Evolutionary conservation across 345 rosid genomes (phyloP).

Genomic region (Physaria fendleri): DNA sequence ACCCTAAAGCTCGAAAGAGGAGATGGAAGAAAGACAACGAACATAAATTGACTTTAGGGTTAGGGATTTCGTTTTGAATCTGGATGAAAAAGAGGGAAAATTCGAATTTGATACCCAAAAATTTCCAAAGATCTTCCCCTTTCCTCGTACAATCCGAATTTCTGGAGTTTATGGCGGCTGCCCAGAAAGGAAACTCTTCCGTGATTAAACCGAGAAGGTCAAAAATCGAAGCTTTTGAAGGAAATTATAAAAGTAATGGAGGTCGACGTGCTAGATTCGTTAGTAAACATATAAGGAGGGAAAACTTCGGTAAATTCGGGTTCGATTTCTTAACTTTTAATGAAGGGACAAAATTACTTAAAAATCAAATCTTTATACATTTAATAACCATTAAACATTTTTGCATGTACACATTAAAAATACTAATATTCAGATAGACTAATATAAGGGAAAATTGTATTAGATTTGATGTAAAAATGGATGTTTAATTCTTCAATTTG

Average conservation of each 20-base stretch:
- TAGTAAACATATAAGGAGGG: constrained; percentile 21
- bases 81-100: neutral
- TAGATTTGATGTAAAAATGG: too few species aligned
- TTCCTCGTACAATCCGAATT: constrained; percentile 8
- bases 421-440: too few species aligned
- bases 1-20: neutral
- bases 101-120: neutral
- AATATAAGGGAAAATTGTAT: too few species aligned
- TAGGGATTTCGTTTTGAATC: constrained; percentile 21
- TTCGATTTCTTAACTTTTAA: constrained; percentile 12
- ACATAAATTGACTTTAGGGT: constrained; percentile 1
- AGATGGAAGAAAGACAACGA: neutral
- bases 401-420: too few species aligned
- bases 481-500: too few species aligned
- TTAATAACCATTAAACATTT: neutral
- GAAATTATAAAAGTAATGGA: constrained; percentile 3
- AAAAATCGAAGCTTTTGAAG: constrained; percentile 16
- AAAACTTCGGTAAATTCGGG: constrained; percentile 10
- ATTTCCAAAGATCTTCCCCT: neutral
- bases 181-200: constrained; percentile 3
- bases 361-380: neutral
- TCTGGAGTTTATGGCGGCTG: constrained; percentile 22
- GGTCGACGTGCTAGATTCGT: constrained; percentile 16
- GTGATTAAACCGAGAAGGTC: constrained; percentile 9
- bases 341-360: neutral